Base-by-base conservation (phyloP, 805 yeast species). In the Lipomyces kockii region DNA sequence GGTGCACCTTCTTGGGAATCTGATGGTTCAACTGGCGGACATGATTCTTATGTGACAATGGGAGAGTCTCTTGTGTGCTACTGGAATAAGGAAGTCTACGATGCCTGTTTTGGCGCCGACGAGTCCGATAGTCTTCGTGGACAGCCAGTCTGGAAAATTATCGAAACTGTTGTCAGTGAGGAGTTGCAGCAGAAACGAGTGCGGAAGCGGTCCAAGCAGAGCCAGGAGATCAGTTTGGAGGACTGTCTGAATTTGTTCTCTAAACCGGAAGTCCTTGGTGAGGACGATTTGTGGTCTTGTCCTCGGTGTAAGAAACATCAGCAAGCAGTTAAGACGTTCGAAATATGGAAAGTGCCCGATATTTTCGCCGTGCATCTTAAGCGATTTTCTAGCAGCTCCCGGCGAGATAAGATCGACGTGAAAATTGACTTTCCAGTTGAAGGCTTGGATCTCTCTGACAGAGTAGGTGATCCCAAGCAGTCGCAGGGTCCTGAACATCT, bases 281-380 rank as follows among this genome's bases (percentile, higher is more conserved):
- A 91, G 60, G 89, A 91, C 63, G 98, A 94, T 78, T 81, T 92
- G 43, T 94, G 98, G 98, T 93, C 88, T 74, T 94, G 99, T 77
- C 96, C 97, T 0, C 79, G 82, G 12, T 94, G 99, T 80, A 87
- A 90, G 74, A 95, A 90, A 62, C 97, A 92, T 74, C 85, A 92
- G 67, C 92, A 90, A 72, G 98, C 98, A 0, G 87, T 96, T 1
- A 94, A 95, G 75, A 89, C 91, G 56, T 89, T 95, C 63, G 96
- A 92, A 77, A 80, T 94, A 22, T 95, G 98, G 98, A 85, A 87
- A n/a, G 87, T 91, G 0, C 98, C 98, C 0, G 98, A 95, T 76
- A 86, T 95, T 35, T 81, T 95, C 70, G 87, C 96, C 0, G 89
- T 94, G 61, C 98, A 95, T 77, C 82, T 94, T 76, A 95, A 94